A percentile compares a stretch with the other conserved stretches of the same genome.
phyloP scores from a whole-genome alignment of 352 stramenopile genomes.

The Phytophthora ohioensis region DNA sequence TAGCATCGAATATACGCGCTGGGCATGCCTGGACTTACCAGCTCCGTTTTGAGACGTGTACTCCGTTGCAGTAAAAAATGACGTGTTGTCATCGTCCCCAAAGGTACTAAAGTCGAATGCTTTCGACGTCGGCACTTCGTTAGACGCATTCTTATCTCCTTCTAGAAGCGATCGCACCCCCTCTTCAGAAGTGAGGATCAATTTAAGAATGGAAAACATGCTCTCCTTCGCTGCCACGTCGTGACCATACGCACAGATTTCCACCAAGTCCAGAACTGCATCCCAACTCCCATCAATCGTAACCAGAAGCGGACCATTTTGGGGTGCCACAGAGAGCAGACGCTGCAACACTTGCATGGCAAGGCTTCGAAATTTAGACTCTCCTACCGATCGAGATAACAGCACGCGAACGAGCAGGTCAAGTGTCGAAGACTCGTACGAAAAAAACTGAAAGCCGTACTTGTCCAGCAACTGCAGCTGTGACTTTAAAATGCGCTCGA shows the following conservation, averaged over 20 bases:
- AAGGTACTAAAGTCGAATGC: slow-evolving; percentile 48
- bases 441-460: slow-evolving; percentile 84
- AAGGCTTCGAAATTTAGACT: slow-evolving; percentile 37
- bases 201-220: slow-evolving; percentile 62
- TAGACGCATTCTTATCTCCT: slow-evolving; percentile 1
- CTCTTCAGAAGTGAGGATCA: slow-evolving; percentile 60
- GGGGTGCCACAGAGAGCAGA: slow-evolving; percentile 51
- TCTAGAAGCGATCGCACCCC: slow-evolving; percentile 54
- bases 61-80: slow-evolving; percentile 65
- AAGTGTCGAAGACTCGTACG: slow-evolving; percentile 74
- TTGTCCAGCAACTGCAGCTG: slow-evolving; percentile 74
- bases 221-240: slow-evolving; percentile 55
- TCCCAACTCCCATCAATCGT: slow-evolving; percentile 59
- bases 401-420: slow-evolving; percentile 56
- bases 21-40: slow-evolving; percentile 43
- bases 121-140: slow-evolving; percentile 27
- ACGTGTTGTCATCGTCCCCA: slow-evolving; percentile 56
- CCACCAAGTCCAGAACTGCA: slow-evolving; percentile 54
- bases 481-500: slow-evolving; percentile 74
- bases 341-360: slow-evolving; percentile 50
- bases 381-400: slow-evolving; percentile 20
- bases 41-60: slow-evolving; percentile 52
- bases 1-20: slow-evolving; percentile 67
- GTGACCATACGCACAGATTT: slow-evolving; percentile 50
- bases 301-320: slow-evolving; percentile 59